phyloP scores from a whole-genome alignment of 768 basidiomycete species.

The Mycena kentingensis region DNA sequence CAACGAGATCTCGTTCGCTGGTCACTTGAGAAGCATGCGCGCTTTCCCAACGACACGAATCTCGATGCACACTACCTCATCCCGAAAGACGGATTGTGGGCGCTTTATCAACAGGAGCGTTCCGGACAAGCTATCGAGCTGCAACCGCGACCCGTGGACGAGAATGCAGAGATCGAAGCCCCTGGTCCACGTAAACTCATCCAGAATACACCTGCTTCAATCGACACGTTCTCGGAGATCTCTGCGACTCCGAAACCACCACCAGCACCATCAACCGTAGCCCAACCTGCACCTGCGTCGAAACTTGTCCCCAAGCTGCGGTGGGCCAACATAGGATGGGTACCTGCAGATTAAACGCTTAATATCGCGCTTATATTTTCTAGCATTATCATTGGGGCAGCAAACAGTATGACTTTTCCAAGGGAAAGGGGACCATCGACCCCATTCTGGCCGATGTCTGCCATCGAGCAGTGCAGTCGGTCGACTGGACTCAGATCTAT shows the following conservation, averaged over 20 bases:
- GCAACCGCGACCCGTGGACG: slow-evolving; percentile 46
- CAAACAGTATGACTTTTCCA: slow-evolving; percentile 90
- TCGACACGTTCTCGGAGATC: slow-evolving; percentile 55
- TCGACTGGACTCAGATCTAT: slow-evolving; percentile 76
- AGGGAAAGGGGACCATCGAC: slow-evolving; percentile 65
- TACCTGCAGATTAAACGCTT: neutral
- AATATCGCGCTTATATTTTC: neutral
- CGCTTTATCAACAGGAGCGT: slow-evolving; percentile 46
- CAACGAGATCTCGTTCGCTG: slow-evolving; percentile 74
- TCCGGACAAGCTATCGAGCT: slow-evolving; percentile 36
- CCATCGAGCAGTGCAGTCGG: slow-evolving; percentile 54
- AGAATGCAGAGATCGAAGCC: slow-evolving; percentile 22
- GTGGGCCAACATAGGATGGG: slow-evolving; percentile 95
- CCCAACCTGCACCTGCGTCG: slow-evolving; percentile 49
- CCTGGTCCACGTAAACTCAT: slow-evolving; percentile 68
- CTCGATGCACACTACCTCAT: slow-evolving; percentile 85
- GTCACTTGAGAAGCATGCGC: slow-evolving; percentile 76
- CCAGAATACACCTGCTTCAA: slow-evolving; percentile 68
- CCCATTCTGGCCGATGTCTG: slow-evolving; percentile 59
- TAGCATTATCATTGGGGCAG: slow-evolving; percentile 94
- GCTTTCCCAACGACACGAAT: slow-evolving; percentile 83
- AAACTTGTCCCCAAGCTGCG: slow-evolving; percentile 75
- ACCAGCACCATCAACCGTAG: slow-evolving; percentile 64
- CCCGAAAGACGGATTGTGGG: slow-evolving; percentile 80
- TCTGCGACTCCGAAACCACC: slow-evolving; percentile 59